phyloP scores from a whole-genome alignment of 1,284 basidiomycete genomes.

The Wallemia ichthyophaga region DNA sequence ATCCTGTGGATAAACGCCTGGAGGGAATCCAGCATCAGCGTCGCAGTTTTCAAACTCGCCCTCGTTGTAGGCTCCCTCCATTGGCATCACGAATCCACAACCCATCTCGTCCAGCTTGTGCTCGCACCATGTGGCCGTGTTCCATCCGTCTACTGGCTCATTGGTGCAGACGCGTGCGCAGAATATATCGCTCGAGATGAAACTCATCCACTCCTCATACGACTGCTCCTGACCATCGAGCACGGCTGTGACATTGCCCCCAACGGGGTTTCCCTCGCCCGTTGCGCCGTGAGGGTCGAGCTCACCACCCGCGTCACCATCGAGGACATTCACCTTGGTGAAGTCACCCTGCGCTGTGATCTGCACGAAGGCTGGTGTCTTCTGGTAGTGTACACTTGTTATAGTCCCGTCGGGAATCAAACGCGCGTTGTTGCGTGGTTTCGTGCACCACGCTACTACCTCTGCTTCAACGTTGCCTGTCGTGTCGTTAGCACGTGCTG shows the following conservation, averaged over 20 bases:
- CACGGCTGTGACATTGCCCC: constrained; percentile 23
- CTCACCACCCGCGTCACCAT: constrained; percentile 19
- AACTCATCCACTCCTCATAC: constrained; percentile 22
- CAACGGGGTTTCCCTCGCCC: constrained; percentile 10
- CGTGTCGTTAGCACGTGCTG: background rate
- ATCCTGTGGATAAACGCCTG: background rate
- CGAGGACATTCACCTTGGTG: constrained; percentile 18
- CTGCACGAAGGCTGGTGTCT: background rate
- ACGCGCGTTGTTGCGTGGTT: background rate
- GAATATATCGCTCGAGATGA: constrained; percentile 17
- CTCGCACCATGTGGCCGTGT: constrained; percentile 9
- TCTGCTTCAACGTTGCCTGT: background rate
- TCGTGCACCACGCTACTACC: background rate
- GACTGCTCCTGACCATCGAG: constrained; percentile 19
- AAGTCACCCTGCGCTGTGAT: constrained; percentile 13
- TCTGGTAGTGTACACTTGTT: background rate
- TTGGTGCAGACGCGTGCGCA: constrained; percentile 18
- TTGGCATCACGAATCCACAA: constrained; percentile 9
- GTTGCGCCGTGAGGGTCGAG: constrained; percentile 21
- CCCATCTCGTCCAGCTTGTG: constrained; percentile 7
- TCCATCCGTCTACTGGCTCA: constrained; percentile 14
- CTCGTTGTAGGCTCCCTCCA: constrained; percentile 12
- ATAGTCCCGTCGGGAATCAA: background rate
- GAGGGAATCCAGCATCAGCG: constrained; percentile 4
- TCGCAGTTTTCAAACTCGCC: constrained; percentile 12